Base-by-base conservation (phyloP, 768 basidiomycete genomes). In the Tubosaeta sp. region DNA sequence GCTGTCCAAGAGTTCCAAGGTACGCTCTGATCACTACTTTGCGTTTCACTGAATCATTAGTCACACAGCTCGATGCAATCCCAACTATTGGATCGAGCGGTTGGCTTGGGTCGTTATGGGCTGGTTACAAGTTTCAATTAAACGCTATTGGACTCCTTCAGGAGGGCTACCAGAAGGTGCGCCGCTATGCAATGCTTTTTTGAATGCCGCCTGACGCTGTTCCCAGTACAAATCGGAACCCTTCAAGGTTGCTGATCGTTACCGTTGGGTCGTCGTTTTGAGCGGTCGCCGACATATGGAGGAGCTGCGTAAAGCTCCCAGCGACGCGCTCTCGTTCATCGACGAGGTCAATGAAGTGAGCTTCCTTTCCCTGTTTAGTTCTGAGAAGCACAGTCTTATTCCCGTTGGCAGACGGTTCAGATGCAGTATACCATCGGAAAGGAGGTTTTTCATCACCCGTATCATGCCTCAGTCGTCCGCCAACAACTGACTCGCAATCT, bases 401-500 rank as follows among this genome's bases (percentile, higher is more conserved):
- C 36, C n/a, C 7, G 2, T 41, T 27, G 9, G 32, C 42, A 79
- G 77, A 31, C 56, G 2, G 24, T 76, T 12, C 71, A 74, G 29
- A 52, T 61, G n/a, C 60, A 69, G 4, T 71, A 77, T 49, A 76
- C 74, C 1, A 40, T 81, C 0, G 71, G 72, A 0, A 54, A 56
- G 1, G 62, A 70, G 39, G 48, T 74, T 27, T 29, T 53, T 18
- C 46, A 65, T 2, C 62, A 69, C 51, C 34, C 29, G 9, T 73
- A 71, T 44, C 74, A 75, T 39, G 47, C 59, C 10, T 39, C 50
- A 9, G 48, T 71, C 24, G 44, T 72, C 16, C 66, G 65, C 16
- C 35, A 48, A n/a, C 60, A 64, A 31, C 59, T 74, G 12, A 72
- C 73, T n/a, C 69, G 76, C 8, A 74, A 71, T 42, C 63, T 81